These are phyloP conservation scores for Brettanomyces custersianus DNA, from an alignment of 805 yeast species.

Conservation along the genomic window DNA sequence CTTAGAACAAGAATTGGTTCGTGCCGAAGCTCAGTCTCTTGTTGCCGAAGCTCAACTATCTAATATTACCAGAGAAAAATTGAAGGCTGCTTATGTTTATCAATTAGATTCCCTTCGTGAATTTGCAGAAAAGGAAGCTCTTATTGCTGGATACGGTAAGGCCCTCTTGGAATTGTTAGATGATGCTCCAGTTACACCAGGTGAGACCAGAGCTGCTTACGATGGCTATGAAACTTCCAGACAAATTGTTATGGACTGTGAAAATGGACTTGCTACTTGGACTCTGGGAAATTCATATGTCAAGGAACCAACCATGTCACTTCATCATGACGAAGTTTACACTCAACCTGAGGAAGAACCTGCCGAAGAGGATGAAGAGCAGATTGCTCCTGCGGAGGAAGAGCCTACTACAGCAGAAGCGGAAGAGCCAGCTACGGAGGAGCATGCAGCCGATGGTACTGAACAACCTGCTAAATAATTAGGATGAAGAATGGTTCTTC, in stretches of 20 bases:
- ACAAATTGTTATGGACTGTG: slow-evolving; percentile 96
- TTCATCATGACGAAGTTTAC: slow-evolving; percentile 44
- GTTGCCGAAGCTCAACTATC: slow-evolving; percentile 99
- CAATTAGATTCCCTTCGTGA: slow-evolving; percentile 95
- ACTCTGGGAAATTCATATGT: slow-evolving; percentile 92
- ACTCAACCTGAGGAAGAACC: slow-evolving; percentile 49
- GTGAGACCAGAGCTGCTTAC: slow-evolving; percentile 97
- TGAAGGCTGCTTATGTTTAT: slow-evolving; percentile 94
- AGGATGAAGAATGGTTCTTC: too few relatives aligned
- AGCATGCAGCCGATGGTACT: not conserved
- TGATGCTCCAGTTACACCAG: slow-evolving; percentile 96
- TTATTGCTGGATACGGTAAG: slow-evolving; percentile 98
- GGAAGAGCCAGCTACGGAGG: not conserved
- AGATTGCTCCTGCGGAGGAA: slow-evolving; percentile 31
- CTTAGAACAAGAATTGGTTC: slow-evolving; percentile 94
- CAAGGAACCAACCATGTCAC: slow-evolving; percentile 68
- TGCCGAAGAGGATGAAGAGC: slow-evolving; percentile 21
- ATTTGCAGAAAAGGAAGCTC: slow-evolving; percentile 89
- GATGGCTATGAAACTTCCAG: slow-evolving; percentile 97
- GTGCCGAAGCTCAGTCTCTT: slow-evolving; percentile 98
- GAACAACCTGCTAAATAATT: too few relatives aligned
- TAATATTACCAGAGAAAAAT: slow-evolving; percentile 94
- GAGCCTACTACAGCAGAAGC: slow-evolving; percentile 9
- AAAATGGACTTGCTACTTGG: slow-evolving; percentile 92
- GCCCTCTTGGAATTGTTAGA: slow-evolving; percentile 92